phyloP scores from a whole-genome alignment of 2,329 filamentous ascomycete species.

The Rhynchosporium graminicola region DNA sequence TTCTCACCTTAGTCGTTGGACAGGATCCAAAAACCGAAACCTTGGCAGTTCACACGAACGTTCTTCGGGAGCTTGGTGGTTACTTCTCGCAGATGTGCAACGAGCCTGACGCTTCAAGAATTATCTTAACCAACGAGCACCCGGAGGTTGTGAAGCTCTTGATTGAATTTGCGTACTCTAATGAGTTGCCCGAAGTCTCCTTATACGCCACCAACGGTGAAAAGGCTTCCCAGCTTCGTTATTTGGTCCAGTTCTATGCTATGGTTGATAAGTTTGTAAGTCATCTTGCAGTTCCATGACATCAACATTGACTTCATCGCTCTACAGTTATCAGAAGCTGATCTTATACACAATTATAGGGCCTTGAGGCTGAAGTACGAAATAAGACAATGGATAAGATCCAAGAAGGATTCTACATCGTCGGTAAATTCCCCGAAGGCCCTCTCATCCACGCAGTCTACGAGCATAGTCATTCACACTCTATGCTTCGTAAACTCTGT shows the following conservation, averaged over 20 bases:
- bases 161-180: constrained; percentile 1
- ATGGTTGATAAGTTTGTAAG: constrained; percentile 23
- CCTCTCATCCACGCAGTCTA: constrained; percentile 26
- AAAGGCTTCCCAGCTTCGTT: background rate
- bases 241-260: constrained; percentile 23
- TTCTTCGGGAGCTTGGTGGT: constrained; percentile 14
- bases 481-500: constrained; percentile 29
- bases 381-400: constrained; percentile 35
- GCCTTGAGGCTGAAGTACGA: constrained; percentile 15
- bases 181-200: background rate
- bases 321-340: background rate
- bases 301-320: too few relatives aligned
- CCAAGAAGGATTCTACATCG: constrained; percentile 31
- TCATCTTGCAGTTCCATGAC: background rate
- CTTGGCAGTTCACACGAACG: constrained; percentile 27
- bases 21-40: background rate
- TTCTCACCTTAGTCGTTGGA: constrained; percentile 23
- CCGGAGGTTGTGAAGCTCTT: constrained; percentile 25
- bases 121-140: constrained; percentile 8
- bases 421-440: constrained; percentile 22
- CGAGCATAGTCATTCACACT: constrained; percentile 12
- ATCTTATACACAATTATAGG: background rate
- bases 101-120: background rate
- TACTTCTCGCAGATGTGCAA: constrained; percentile 4
- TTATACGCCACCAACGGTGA: background rate